phyloP scores from a whole-genome alignment of 208 protist genomes.

The Baffinella frigidus region DNA sequence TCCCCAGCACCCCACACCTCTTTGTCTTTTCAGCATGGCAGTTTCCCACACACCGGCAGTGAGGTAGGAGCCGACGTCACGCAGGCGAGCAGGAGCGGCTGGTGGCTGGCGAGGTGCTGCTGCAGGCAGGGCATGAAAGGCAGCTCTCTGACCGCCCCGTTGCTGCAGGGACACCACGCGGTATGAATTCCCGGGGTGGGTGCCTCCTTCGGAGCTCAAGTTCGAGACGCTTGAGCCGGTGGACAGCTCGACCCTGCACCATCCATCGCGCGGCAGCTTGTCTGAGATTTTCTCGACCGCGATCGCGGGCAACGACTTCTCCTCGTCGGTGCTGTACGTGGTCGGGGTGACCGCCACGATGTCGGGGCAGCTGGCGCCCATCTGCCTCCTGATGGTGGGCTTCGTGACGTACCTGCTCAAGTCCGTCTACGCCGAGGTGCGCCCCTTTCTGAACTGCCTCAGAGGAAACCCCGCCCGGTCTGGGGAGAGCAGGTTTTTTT shows the following conservation, averaged over 20 bases:
- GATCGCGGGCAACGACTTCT: slow-evolving; percentile 76
- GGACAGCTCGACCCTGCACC: background rate
- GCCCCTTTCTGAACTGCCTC: too few species aligned
- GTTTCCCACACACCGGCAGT: too few species aligned
- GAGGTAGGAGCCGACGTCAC: too few species aligned
- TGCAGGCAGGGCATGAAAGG: too few species aligned
- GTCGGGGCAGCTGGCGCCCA: slow-evolving; percentile 74
- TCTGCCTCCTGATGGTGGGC: slow-evolving; percentile 74
- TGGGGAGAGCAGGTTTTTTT: background rate
- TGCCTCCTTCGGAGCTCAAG: slow-evolving; percentile 29
- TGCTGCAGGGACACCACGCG: background rate
- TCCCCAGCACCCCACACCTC: too few species aligned
- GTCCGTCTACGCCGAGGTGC: slow-evolving; percentile 76
- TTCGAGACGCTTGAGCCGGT: slow-evolving; percentile 14
- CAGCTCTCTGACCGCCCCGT: too few species aligned
- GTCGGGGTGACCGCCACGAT: slow-evolving; percentile 69
- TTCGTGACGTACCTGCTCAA: slow-evolving; percentile 78
- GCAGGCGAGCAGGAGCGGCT: too few species aligned
- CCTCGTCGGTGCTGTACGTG: slow-evolving; percentile 76
- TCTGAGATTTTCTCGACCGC: slow-evolving; percentile 63
- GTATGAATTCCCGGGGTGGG: slow-evolving; percentile 55
- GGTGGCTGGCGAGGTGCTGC: too few species aligned
- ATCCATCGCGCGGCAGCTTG: slow-evolving; percentile 24
- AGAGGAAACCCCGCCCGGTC: too few species aligned
- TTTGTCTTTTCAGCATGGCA: too few species aligned